Evolutionary conservation across 192 early-diverging fungal species (phyloP).

Genomic region (Chytriomyces hyalinus): DNA sequence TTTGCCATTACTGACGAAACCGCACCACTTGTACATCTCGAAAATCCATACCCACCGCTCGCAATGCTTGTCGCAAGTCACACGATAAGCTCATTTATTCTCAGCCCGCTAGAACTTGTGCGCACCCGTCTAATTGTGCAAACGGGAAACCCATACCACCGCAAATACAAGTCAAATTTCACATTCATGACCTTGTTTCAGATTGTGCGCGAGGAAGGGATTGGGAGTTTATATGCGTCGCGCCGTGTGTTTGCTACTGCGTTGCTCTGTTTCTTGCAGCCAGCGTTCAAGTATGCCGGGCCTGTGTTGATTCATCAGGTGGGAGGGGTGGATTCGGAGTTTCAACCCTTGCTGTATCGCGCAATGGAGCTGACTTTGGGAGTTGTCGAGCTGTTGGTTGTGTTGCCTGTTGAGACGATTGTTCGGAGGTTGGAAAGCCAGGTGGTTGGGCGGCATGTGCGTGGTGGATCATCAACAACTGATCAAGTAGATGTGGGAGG

Average conservation of each 20-base stretch:
- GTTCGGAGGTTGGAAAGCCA: constrained; percentile 85
- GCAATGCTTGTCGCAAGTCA: constrained; percentile 76
- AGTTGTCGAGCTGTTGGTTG: constrained; percentile 73
- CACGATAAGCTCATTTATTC: constrained; percentile 74
- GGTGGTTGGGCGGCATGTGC: constrained; percentile 33
- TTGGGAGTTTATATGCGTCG: constrained; percentile 71
- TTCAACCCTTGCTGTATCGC: constrained; percentile 33
- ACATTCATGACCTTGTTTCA: constrained; percentile 72
- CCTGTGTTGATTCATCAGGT: constrained; percentile 71
- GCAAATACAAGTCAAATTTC: constrained; percentile 77
- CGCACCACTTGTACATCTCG: constrained; percentile 32
- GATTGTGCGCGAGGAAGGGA: constrained; percentile 82
- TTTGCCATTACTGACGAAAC: constrained; percentile 27
- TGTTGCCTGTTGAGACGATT: constrained; percentile 86
- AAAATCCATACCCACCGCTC: constrained; percentile 36
- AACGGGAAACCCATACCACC: constrained; percentile 74
- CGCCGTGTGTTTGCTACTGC: constrained; percentile 80
- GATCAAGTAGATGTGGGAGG: too few relatives aligned
- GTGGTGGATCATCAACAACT: not conserved
- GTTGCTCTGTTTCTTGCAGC: constrained; percentile 73
- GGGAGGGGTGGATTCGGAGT: constrained; percentile 54
- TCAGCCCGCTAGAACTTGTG: constrained; percentile 88
- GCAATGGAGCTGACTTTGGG: constrained; percentile 63
- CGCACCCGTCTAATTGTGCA: constrained; percentile 88
- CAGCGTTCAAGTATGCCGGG: constrained; percentile 71